Base-by-base conservation (phyloP, 1,284 basidiomycete species). In the Phaffia rhodozyma region DNA sequence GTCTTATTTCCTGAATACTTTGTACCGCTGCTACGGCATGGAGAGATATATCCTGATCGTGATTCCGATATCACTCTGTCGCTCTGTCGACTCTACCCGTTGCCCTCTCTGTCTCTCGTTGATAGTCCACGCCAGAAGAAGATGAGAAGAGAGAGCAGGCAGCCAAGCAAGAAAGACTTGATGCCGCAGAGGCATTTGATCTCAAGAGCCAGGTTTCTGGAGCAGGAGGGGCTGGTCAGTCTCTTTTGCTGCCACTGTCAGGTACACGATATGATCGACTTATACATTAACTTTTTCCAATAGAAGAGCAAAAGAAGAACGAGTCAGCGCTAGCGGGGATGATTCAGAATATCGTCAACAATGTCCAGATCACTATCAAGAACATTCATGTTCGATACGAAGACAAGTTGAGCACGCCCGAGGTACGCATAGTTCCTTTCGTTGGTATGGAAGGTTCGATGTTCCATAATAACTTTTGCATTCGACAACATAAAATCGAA, bases 341-440 rank as follows among this genome's bases (percentile, higher is more conserved):
- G 66, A 84, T 88, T 58, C 84, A 88, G 57, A 94, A 96, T 74
- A 85, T 99, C 67, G 83, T 98, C 69, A 96, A 98, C 76, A 99
- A 99, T 73, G 77, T 98, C 21, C 96, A 99, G 77, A 84, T 98
- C 49, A 93, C 91, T 21, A 85, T 99, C 66, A 89, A 87, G 77
- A 92, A 94, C 70, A 89, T 97, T 58, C 93, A 97, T 73, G 79
- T 98, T 60, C 87, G 96, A 58, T 99, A 98, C 71, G 96, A 99
- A 76, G 96, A 99, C 76, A 86, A 85, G 60, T 77, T 94, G 68
- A 97, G 91, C 68, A 91, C 92, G 48, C 93, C 93, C 29, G 90
- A 89, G 43, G 90, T 91, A 75, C 72, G 77, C 82, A 73, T 43
- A 2, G 20, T 54, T 2, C 9, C 43, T 18, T 38, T 38, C 20